Percentiles rank a stretch among this genome's conserved stretches.
These are phyloP conservation scores for Alloteropsis angusta DNA, from an alignment of 202 grass and related monocot species.

Conservation along the genomic window DNA sequence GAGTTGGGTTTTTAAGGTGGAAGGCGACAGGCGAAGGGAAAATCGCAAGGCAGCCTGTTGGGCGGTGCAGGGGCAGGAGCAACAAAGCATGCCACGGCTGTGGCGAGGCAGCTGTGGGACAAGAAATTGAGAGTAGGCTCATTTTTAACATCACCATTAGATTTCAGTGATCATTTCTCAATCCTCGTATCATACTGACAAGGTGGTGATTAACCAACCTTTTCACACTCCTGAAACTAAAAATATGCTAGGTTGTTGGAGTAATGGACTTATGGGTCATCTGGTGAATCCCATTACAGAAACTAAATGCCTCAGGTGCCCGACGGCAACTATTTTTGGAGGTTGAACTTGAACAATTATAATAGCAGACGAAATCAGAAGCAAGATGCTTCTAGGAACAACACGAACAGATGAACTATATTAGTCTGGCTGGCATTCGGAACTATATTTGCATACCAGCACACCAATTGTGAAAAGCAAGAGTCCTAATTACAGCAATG, in stretches of 20 bases:
- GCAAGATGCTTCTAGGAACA: not conserved
- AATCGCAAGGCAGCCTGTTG: too few relatives aligned
- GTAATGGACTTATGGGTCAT: not conserved
- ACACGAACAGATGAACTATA: constrained; percentile 15
- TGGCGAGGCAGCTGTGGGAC: too few relatives aligned
- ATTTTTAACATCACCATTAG: too few relatives aligned
- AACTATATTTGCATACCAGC: constrained; percentile 43
- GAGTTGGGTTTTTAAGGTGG: too few relatives aligned
- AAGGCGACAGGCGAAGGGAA: too few relatives aligned
- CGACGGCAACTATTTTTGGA: not conserved
- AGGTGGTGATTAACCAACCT: not conserved
- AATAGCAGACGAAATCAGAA: not conserved
- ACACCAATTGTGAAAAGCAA: constrained; percentile 16
- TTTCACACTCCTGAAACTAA: not conserved
- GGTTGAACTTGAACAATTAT: not conserved
- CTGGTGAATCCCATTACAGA: not conserved
- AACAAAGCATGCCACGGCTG: too few relatives aligned
- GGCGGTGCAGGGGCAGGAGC: too few relatives aligned
- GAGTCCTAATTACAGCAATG: constrained; percentile 32
- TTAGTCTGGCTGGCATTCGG: constrained; percentile 22
- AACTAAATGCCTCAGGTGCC: not conserved
- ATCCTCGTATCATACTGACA: not conserved
- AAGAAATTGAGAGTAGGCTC: too few relatives aligned
- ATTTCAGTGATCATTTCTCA: not conserved
- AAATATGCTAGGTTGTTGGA: not conserved